These are phyloP conservation scores for Colletotrichum sp. DNA, from an alignment of 2,329 filamentous ascomycete species.

Conservation along the genomic window DNA sequence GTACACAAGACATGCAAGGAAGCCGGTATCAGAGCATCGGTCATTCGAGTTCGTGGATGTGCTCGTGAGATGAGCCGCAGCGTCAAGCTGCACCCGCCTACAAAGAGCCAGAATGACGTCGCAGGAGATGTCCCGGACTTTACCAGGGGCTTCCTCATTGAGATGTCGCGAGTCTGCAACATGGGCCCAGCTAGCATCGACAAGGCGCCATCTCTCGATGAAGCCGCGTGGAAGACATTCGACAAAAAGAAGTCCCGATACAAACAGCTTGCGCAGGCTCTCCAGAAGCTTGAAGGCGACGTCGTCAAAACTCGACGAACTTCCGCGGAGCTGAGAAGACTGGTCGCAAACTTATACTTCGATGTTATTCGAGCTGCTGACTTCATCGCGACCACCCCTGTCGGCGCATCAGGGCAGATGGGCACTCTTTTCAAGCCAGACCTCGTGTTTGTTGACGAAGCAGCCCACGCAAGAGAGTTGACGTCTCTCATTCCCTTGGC, in stretches of 20 bases:
- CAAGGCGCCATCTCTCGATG: conserved; percentile 42
- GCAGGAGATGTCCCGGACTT: neutral
- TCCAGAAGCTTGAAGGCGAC: conserved; percentile 31
- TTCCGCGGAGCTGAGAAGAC: conserved; percentile 26
- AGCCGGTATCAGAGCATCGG: conserved; percentile 34
- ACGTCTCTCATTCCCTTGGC: conserved; percentile 51
- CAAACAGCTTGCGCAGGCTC: conserved; percentile 36
- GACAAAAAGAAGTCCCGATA: conserved; percentile 37
- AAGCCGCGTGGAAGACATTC: conserved; percentile 47
- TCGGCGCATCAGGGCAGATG: neutral
- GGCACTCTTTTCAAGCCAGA: conserved; percentile 70
- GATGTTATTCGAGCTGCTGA: conserved; percentile 28
- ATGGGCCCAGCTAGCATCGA: neutral
- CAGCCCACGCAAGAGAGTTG: conserved; percentile 50
- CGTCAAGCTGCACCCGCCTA: neutral
- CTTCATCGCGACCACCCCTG: neutral
- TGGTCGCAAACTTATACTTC: conserved; percentile 41
- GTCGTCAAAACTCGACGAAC: conserved; percentile 22
- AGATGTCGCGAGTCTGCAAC: neutral
- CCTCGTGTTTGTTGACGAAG: conserved; percentile 84
- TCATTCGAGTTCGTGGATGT: conserved; percentile 16
- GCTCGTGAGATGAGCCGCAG: conserved; percentile 16
- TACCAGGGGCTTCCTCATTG: conserved; percentile 4
- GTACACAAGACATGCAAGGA: conserved; percentile 41
- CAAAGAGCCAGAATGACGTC: conserved; percentile 23